A percentile compares a stretch with the other conserved stretches of the same genome.
These are phyloP conservation scores for Daldinia vernicosa DNA, from an alignment of 495 filamentous ascomycete species.

Conservation along the genomic window DNA sequence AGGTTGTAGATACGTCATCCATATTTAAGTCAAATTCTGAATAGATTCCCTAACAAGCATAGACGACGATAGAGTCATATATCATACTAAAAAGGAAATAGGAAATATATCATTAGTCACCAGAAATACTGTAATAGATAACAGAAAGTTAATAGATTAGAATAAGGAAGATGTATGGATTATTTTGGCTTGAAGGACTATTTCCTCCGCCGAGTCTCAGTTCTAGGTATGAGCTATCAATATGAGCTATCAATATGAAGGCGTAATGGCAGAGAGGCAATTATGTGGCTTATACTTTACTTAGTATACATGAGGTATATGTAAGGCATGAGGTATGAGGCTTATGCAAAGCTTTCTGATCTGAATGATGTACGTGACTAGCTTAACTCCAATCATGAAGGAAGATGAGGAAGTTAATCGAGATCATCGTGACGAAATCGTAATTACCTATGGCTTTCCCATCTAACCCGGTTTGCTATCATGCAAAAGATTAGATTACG, in stretches of 20 bases:
- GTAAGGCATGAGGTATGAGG: not conserved
- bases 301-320: no score
- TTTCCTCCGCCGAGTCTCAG: no score
- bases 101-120: constrained; percentile 8
- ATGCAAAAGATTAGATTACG: not conserved
- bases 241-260: not conserved
- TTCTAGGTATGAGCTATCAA: no score
- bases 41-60: not conserved
- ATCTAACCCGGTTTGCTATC: not conserved
- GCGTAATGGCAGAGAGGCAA: not conserved
- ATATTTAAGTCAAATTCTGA: constrained; percentile 12
- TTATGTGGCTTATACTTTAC: not conserved
- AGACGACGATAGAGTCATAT: constrained; percentile 30
- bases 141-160: not conserved
- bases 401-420: constrained; percentile 29
- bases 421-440: constrained; percentile 36
- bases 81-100: constrained; percentile 13
- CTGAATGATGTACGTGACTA: not conserved
- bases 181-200: not conserved
- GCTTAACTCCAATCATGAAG: constrained; percentile 18
- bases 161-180: not conserved
- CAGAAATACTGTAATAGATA: not conserved
- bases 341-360: not conserved
- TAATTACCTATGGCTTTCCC: constrained; percentile 2
- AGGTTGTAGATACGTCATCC: constrained; percentile 20